phyloP scores from a whole-genome alignment of 306 rosid species.

The Cucumis cinereus region DNA sequence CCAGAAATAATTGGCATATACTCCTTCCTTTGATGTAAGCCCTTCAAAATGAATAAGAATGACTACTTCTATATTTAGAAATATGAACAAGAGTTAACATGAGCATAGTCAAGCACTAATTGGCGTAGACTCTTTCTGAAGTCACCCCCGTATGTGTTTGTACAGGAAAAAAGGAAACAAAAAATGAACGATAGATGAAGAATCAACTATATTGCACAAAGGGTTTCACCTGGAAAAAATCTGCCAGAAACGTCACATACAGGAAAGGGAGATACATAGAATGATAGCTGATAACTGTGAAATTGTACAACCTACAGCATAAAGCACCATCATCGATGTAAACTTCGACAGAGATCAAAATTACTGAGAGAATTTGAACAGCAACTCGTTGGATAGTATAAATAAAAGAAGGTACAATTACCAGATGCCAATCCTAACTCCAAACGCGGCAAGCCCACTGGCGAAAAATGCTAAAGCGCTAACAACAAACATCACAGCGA shows the following conservation, averaged over 20 bases:
- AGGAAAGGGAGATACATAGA: slow-evolving; percentile 59
- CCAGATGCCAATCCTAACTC: slow-evolving; percentile 51
- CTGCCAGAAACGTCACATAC: slow-evolving; percentile 51
- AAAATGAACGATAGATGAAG: not conserved
- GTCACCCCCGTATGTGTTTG: not conserved
- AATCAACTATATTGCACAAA: not conserved
- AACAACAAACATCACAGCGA: slow-evolving; percentile 40
- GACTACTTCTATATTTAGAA: not conserved
- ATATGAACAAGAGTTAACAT: not conserved
- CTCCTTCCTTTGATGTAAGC: no score
- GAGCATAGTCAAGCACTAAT: no score
- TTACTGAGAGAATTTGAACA: slow-evolving; percentile 1
- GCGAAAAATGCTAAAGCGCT: slow-evolving; percentile 33
- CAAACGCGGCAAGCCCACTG: slow-evolving; percentile 43
- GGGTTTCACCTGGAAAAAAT: slow-evolving; percentile 48
- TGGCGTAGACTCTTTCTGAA: no score
- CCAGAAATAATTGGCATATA: no score
- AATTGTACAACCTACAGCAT: slow-evolving; percentile 47
- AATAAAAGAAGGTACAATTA: slow-evolving; percentile 13
- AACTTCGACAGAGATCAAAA: not conserved
- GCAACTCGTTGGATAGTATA: not conserved
- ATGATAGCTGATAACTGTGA: slow-evolving; percentile 52
- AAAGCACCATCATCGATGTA: not conserved
- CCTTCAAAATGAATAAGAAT: not conserved
- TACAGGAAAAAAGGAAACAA: not conserved